phyloP scores from a whole-genome alignment of 352 stramenopile species.

The Globisporangium perplexum region DNA sequence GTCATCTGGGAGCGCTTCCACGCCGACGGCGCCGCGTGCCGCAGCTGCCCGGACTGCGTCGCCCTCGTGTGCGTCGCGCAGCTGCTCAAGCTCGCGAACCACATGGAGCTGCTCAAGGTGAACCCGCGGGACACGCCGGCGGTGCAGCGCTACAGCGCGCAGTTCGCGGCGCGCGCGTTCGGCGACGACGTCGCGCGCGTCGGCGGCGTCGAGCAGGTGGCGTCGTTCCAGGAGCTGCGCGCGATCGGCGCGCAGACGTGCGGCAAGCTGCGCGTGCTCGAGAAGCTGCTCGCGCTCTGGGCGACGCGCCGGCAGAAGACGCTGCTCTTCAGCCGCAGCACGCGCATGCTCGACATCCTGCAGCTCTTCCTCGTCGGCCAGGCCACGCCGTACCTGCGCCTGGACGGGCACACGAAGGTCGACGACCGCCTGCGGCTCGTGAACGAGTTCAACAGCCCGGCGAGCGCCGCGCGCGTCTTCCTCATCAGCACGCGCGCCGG shows the following conservation, averaged over 20 bases:
- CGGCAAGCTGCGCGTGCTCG: conserved; percentile 76
- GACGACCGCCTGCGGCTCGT: conserved; percentile 70
- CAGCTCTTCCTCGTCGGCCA: conserved; percentile 72
- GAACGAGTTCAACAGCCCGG: conserved; percentile 61
- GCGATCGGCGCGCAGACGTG: conserved; percentile 64
- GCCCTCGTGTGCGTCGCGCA: conserved; percentile 66
- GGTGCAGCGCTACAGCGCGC: conserved; percentile 45
- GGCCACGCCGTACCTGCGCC: conserved; percentile 45
- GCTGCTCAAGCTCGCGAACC: conserved; percentile 73
- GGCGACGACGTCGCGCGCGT: conserved; percentile 44
- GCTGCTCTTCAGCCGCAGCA: conserved; percentile 73
- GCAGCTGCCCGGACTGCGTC: conserved; percentile 67
- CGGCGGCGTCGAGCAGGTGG: conserved; percentile 52
- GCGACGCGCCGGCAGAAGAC: conserved; percentile 59
- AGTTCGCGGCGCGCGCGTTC: conserved; percentile 57
- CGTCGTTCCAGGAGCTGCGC: conserved; percentile 48
- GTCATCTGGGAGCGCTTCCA: conserved; percentile 72
- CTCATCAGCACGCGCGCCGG: conserved; percentile 74
- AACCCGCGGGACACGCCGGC: conserved; percentile 46
- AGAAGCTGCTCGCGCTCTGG: conserved; percentile 64
- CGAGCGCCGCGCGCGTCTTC: conserved; percentile 58
- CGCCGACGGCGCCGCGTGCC: conserved; percentile 32
- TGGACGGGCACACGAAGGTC: conserved; percentile 73
- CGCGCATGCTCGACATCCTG: conserved; percentile 77
- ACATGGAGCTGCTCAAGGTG: conserved; percentile 76